These are phyloP conservation scores for Suhomyces sp. DNA, from an alignment of 805 yeast species.

Conservation along the genomic window DNA sequence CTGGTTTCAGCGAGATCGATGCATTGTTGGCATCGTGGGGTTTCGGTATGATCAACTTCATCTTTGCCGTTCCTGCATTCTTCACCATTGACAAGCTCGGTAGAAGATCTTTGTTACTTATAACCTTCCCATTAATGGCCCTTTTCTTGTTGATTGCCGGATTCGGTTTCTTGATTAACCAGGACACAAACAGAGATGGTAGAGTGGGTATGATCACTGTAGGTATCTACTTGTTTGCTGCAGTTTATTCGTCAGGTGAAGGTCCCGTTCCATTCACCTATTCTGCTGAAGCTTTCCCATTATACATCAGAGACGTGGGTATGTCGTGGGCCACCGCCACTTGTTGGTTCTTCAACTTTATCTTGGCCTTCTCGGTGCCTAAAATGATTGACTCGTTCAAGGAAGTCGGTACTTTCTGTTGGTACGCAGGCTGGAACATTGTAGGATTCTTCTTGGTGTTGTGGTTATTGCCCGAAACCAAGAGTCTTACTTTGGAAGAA, in stretches of 20 bases:
- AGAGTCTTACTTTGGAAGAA: constrained; percentile 70
- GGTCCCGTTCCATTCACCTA: constrained; percentile 91
- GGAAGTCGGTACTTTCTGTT: constrained; percentile 84
- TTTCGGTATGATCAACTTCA: constrained; percentile 75
- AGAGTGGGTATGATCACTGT: constrained; percentile 65
- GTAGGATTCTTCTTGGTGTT: constrained; percentile 68
- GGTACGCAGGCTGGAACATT: constrained; percentile 83
- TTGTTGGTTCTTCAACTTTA: constrained; percentile 70
- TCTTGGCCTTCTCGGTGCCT: constrained; percentile 78
- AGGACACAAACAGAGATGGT: constrained; percentile 40
- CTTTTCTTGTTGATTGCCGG: constrained; percentile 59
- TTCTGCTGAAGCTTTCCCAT: constrained; percentile 80
- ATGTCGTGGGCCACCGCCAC: constrained; percentile 77
- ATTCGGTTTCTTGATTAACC: constrained; percentile 68
- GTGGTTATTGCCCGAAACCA: constrained; percentile 71
- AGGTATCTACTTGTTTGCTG: constrained; percentile 72
- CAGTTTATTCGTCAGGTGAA: constrained; percentile 78
- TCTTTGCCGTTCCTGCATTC: constrained; percentile 81
- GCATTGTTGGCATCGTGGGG: constrained; percentile 84
- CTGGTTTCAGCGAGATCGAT: constrained; percentile 59
- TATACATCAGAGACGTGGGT: constrained; percentile 75
- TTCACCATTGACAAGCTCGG: constrained; percentile 77
- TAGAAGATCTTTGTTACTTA: constrained; percentile 56
- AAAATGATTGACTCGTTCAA: constrained; percentile 61
- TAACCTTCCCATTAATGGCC: constrained; percentile 65